phyloP scores from a whole-genome alignment of 2,329 filamentous ascomycete species.

The Aspergillus eucalypticola region DNA sequence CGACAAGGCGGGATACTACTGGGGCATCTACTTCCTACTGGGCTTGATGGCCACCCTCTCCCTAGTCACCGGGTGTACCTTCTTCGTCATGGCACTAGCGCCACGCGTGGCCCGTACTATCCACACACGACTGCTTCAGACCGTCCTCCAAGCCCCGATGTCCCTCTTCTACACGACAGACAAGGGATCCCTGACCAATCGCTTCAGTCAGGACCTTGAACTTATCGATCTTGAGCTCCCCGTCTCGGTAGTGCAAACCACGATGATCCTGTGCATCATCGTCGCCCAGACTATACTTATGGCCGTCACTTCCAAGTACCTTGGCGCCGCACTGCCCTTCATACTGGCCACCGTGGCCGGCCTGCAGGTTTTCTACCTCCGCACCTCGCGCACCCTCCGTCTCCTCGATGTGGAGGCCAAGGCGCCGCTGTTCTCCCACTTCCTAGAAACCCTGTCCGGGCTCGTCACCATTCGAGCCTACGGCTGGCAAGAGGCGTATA shows the following conservation, averaged over 20 bases:
- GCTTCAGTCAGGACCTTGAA: conserved; percentile 43
- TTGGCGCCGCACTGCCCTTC: conserved; percentile 43
- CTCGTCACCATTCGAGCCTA: conserved; percentile 54
- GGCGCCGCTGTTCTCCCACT: conserved; percentile 53
- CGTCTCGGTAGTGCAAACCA: conserved; percentile 17
- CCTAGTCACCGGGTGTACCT: conserved; percentile 19
- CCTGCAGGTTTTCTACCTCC: conserved; percentile 50
- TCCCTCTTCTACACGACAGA: conserved; percentile 10
- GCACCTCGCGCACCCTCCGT: conserved; percentile 50
- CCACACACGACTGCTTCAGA: not conserved
- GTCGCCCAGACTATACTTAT: conserved; percentile 31
- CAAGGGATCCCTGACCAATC: conserved; percentile 8
- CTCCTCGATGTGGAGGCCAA: conserved; percentile 57
- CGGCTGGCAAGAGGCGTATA: conserved; percentile 45
- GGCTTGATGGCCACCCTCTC: not conserved
- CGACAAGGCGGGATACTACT: not conserved
- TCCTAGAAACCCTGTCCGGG: conserved; percentile 52
- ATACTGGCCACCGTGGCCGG: conserved; percentile 40
- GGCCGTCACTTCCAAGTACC: conserved; percentile 41
- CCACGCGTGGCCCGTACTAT: conserved; percentile 2
- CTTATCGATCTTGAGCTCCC: conserved; percentile 49
- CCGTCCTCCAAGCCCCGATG: conserved; percentile 9
- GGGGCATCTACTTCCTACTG: not conserved
- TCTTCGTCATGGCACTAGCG: conserved; percentile 22
- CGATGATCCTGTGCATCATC: conserved; percentile 14